A percentile compares a stretch with the other conserved stretches of the same genome.
phyloP scores from a whole-genome alignment of 108 stramenopile genomes.

The Stephanodiscus minutulus region DNA sequence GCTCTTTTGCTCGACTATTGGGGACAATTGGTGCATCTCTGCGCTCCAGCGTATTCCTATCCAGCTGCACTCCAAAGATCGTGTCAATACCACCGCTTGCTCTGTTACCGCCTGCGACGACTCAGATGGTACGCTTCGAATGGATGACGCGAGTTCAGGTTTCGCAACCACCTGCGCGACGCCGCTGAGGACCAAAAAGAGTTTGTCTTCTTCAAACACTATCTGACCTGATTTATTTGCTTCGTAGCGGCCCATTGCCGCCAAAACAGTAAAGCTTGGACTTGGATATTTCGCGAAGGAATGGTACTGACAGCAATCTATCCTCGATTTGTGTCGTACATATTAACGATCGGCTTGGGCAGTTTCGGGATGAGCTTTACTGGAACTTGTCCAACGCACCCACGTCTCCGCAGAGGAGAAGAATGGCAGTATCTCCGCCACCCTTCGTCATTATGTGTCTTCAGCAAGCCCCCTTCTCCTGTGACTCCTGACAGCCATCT shows the following conservation, averaged over 20 bases:
- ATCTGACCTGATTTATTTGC: constrained; percentile 40
- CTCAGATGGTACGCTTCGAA: background rate
- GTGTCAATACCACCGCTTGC: constrained; percentile 33
- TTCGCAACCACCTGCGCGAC: constrained; percentile 46
- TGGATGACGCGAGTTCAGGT: background rate
- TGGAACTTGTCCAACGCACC: constrained; percentile 42
- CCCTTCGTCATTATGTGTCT: constrained; percentile 36
- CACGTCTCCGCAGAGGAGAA: constrained; percentile 36
- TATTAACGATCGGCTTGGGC: constrained; percentile 31
- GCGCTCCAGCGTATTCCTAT: constrained; percentile 13
- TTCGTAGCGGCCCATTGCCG: constrained; percentile 62
- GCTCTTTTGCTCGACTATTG: constrained; percentile 42
- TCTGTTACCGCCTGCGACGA: constrained; percentile 8
- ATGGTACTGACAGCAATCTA: constrained; percentile 41
- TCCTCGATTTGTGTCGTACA: constrained; percentile 41
- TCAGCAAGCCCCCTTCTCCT: constrained; percentile 41
- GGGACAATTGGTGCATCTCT: constrained; percentile 16
- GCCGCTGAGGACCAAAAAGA: constrained; percentile 58
- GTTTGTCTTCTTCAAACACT: constrained; percentile 58
- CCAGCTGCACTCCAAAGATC: constrained; percentile 45
- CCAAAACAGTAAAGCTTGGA: constrained; percentile 50
- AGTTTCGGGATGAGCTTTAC: constrained; percentile 35
- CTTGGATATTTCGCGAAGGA: constrained; percentile 41
- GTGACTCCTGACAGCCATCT: constrained; percentile 28
- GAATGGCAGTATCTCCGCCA: constrained; percentile 24